These are phyloP conservation scores for Pisolithus microcarpus DNA, from an alignment of 768 basidiomycete genomes.

Conservation along the genomic window DNA sequence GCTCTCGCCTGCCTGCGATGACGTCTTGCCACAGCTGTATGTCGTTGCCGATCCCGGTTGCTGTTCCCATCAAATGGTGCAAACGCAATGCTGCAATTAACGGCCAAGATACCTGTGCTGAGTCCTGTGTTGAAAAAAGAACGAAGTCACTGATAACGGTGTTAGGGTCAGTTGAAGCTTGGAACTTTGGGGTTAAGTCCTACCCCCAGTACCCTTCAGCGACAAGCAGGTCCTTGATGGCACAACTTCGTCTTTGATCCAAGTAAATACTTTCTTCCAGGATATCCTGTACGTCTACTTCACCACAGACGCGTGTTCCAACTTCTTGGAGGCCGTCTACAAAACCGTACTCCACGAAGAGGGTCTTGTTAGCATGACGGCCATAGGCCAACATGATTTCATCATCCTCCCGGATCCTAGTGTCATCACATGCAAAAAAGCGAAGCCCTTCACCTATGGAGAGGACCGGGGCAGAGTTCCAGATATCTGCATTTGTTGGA, in stretches of 20 bases:
- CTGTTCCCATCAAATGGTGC: slow-evolving; percentile 40
- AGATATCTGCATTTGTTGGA: slow-evolving; percentile 29
- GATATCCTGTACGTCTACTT: slow-evolving; percentile 56
- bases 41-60: slow-evolving; percentile 16
- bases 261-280: slow-evolving; percentile 45
- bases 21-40: slow-evolving; percentile 50
- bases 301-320: slow-evolving; percentile 31
- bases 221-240: slow-evolving; percentile 49
- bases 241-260: slow-evolving; percentile 32
- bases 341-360: slow-evolving; percentile 93
- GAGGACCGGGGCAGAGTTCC: slow-evolving; percentile 30
- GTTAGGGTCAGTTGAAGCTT: neutral
- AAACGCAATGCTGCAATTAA: slow-evolving; percentile 67
- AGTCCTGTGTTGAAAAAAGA: slow-evolving; percentile 50
- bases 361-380: slow-evolving; percentile 61
- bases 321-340: slow-evolving; percentile 35
- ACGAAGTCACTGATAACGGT: slow-evolving; percentile 63
- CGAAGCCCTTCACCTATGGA: slow-evolving; percentile 40
- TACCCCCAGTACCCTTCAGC: slow-evolving; percentile 83
- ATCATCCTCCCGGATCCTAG: slow-evolving; percentile 39
- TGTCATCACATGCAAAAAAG: slow-evolving; percentile 42
- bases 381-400: slow-evolving; percentile 81
- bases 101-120: slow-evolving; percentile 75
- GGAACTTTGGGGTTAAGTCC: slow-evolving; percentile 13
- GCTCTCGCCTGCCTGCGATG: slow-evolving; percentile 37